Percentiles rank a stretch among this genome's conserved stretches.
phyloP scores from a whole-genome alignment of 106 monocot genomes.

The Alisma plantagoaquatica region DNA sequence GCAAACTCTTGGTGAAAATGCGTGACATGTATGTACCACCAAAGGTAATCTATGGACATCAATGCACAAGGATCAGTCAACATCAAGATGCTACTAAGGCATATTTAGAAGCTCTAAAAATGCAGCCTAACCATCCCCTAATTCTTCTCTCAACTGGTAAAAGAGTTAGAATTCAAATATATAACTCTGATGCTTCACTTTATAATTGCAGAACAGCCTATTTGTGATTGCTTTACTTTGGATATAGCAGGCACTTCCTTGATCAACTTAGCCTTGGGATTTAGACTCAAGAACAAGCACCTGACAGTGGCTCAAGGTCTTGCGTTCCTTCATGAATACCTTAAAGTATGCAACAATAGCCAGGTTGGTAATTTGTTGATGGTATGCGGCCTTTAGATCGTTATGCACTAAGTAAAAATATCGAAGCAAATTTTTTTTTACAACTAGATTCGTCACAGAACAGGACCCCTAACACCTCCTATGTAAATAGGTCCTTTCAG shows the following conservation, averaged over 20 bases:
- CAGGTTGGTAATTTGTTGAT: too few relatives aligned
- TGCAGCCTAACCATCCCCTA: slow-evolving; percentile 76
- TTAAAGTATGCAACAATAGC: slow-evolving; percentile 60
- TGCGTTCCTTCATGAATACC: slow-evolving; percentile 73
- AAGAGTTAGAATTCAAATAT: too few relatives aligned
- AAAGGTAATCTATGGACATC: slow-evolving; percentile 72
- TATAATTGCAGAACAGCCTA: too few relatives aligned
- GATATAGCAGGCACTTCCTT: slow-evolving; percentile 78
- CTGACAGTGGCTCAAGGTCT: slow-evolving; percentile 67
- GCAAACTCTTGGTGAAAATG: slow-evolving; percentile 50
- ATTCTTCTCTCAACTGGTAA: slow-evolving; percentile 88
- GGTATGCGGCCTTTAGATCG: too few relatives aligned
- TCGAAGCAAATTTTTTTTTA: too few relatives aligned
- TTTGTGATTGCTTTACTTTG: too few relatives aligned
- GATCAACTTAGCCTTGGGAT: slow-evolving; percentile 86
- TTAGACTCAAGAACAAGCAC: slow-evolving; percentile 83
- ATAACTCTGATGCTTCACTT: too few relatives aligned
- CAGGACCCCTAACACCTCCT: too few relatives aligned
- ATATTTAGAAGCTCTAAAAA: slow-evolving; percentile 80
- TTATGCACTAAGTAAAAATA: too few relatives aligned
- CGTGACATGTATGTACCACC: slow-evolving; percentile 44
- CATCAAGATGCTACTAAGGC: slow-evolving; percentile 84
- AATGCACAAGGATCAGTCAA: slow-evolving; percentile 62
- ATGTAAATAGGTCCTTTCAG: too few relatives aligned
- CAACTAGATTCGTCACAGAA: too few relatives aligned